Conservation (phyloP, 306 rosid species). For the Heteromeles arbutifolia region DNA sequence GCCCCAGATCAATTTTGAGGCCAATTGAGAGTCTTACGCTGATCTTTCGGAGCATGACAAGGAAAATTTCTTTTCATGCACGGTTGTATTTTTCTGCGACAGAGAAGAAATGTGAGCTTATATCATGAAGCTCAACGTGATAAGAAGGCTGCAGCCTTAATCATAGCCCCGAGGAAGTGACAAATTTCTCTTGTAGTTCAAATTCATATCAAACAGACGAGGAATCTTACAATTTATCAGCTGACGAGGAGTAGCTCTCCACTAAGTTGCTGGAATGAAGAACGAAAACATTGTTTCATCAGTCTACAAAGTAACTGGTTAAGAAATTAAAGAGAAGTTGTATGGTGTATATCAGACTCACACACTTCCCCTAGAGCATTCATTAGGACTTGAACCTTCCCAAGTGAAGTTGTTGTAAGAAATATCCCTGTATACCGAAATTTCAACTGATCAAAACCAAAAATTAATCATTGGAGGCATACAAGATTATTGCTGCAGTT, state of each 20-base stretch:
- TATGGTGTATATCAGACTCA: conserved; percentile 35
- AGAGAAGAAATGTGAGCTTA: conserved; percentile 7
- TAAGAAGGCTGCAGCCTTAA: background rate
- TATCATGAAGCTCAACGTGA: background rate
- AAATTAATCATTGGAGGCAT: background rate
- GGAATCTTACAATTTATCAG: conserved; percentile 45
- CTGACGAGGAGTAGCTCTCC: conserved; percentile 70
- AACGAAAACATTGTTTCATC: conserved; percentile 5
- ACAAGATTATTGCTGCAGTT: background rate
- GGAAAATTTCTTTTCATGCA: conserved; percentile 75
- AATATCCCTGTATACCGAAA: conserved; percentile 58
- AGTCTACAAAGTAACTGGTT: background rate
- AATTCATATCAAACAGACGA: background rate
- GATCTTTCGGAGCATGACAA: conserved; percentile 32
- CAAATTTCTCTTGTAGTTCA: background rate
- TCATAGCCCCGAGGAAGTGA: conserved; percentile 12
- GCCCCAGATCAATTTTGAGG: background rate
- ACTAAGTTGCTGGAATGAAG: conserved; percentile 67
- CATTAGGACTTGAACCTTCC: conserved; percentile 58
- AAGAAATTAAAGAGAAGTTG: background rate
- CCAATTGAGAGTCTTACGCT: conserved; percentile 34
- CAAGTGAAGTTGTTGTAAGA: conserved; percentile 75
- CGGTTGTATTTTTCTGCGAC: conserved; percentile 42
- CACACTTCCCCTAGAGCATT: conserved; percentile 73
- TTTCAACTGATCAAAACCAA: conserved; percentile 1